Evolutionary conservation across 2,329 filamentous ascomycete genomes (phyloP).

Genomic region (Aspergillus tamarii): DNA sequence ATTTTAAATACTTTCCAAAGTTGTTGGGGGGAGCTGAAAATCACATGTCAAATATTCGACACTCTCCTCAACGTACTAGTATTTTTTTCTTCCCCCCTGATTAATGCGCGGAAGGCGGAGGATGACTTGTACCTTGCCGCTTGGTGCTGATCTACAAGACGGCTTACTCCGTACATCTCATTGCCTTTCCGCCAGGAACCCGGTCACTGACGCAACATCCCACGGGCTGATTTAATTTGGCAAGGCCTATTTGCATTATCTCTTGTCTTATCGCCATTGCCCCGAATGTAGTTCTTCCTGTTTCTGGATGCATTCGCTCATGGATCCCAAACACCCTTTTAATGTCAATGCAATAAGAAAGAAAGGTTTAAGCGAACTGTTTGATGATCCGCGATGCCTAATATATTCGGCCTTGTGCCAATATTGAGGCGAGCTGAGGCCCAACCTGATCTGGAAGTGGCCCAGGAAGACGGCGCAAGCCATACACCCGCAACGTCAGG

Average conservation of each 20-base stretch:
- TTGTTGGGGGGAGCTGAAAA: slow-evolving; percentile 21
- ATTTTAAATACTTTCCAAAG: background rate
- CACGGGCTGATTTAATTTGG: slow-evolving; percentile 5
- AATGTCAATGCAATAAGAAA: background rate
- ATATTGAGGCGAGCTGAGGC: slow-evolving; percentile 16
- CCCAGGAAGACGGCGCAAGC: slow-evolving; percentile 16
- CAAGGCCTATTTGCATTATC: background rate
- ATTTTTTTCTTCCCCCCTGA: background rate
- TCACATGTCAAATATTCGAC: slow-evolving; percentile 20
- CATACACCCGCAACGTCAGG: slow-evolving; percentile 34
- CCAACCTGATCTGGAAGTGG: slow-evolving; percentile 8
- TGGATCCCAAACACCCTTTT: slow-evolving; percentile 6
- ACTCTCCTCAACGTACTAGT: slow-evolving; percentile 7
- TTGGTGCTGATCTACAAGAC: slow-evolving; percentile 11
- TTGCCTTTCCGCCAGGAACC: slow-evolving; percentile 11
- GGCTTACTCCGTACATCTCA: background rate
- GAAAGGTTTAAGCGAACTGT: background rate
- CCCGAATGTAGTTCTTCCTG: background rate
- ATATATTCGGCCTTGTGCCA: slow-evolving; percentile 21
- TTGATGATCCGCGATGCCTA: slow-evolving; percentile 23
- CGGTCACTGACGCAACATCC: slow-evolving; percentile 13
- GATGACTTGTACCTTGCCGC: slow-evolving; percentile 2
- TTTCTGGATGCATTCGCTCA: slow-evolving; percentile 3
- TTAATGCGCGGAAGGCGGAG: background rate
- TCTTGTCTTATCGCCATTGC: slow-evolving; percentile 3